These are phyloP conservation scores for Penicillium goetzii DNA, from an alignment of 495 filamentous ascomycete genomes.

Conservation along the genomic window DNA sequence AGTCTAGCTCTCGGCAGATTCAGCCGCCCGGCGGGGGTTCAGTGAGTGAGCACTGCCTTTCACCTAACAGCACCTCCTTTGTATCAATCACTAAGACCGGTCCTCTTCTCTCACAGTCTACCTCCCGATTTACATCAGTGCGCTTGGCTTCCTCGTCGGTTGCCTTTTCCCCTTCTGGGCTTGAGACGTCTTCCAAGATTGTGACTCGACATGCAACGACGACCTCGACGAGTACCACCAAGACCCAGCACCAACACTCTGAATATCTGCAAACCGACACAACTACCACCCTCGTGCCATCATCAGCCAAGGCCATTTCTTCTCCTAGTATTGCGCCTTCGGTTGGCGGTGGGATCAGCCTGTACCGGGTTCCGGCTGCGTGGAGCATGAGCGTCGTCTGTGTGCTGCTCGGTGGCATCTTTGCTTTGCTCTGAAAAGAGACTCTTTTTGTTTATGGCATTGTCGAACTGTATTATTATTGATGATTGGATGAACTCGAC, in stretches of 20 bases:
- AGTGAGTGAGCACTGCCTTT: constrained; percentile 52
- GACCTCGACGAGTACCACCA: constrained; percentile 12
- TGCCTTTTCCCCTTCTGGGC: constrained; percentile 52
- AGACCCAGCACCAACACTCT: constrained; percentile 5
- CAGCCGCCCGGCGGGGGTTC: constrained; percentile 51
- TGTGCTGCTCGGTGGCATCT: constrained; percentile 23
- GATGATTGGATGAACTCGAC: constrained; percentile 25
- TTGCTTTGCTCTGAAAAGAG: constrained; percentile 26
- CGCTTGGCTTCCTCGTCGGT: constrained; percentile 48
- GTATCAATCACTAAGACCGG: constrained; percentile 21
- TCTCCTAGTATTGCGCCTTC: constrained; percentile 26
- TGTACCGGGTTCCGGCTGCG: constrained; percentile 12
- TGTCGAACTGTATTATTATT: constrained; percentile 33
- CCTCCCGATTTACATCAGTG: constrained; percentile 52
- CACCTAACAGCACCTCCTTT: constrained; percentile 19
- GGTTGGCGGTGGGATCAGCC: constrained; percentile 17
- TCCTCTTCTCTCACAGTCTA: constrained; percentile 42
- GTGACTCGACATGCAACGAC: constrained; percentile 15
- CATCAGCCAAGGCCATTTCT: constrained; percentile 8
- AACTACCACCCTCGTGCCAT: background rate
- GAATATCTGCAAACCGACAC: constrained; percentile 1
- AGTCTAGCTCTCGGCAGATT: constrained; percentile 66
- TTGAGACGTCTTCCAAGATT: constrained; percentile 33
- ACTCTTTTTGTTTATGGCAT: background rate
- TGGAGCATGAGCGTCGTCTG: constrained; percentile 23